phyloP scores from a whole-genome alignment of 108 stramenopile genomes.

The Parietichytrium sp. region DNA sequence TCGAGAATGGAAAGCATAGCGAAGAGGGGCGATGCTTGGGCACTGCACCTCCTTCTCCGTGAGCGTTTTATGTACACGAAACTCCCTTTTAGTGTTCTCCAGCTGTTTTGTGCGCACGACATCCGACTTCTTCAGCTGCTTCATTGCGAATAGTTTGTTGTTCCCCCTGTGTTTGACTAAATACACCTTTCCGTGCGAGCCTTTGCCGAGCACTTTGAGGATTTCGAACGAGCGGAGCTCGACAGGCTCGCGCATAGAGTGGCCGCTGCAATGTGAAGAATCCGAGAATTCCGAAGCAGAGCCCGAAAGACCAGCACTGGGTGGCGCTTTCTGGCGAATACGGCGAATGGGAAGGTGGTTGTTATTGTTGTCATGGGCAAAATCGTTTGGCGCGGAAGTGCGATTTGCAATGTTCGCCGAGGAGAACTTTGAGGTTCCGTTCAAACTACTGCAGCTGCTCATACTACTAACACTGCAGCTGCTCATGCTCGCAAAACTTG shows the following conservation, averaged over 20 bases:
- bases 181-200: slow-evolving; percentile 62
- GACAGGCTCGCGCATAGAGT: slow-evolving; percentile 8
- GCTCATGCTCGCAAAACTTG: background rate
- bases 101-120: slow-evolving; percentile 47
- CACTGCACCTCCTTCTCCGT: slow-evolving; percentile 61
- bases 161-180: slow-evolving; percentile 48
- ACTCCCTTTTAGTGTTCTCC: slow-evolving; percentile 56
- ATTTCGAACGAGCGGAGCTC: slow-evolving; percentile 44
- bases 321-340: no score
- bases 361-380: no score
- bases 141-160: slow-evolving; percentile 56
- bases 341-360: no score
- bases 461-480: background rate
- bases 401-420: no score
- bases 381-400: no score
- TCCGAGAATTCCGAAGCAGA: no score
- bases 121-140: slow-evolving; percentile 63
- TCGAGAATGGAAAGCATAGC: slow-evolving; percentile 65
- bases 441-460: no score
- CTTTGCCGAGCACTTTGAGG: slow-evolving; percentile 53
- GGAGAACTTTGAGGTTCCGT: no score
- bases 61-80: slow-evolving; percentile 53
- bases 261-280: slow-evolving; percentile 8
- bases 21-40: slow-evolving; percentile 65
- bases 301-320: no score